Evolutionary conservation across 371 early-diverging fungal species (phyloP).

Genomic region (Mortierella polycephala): DNA sequence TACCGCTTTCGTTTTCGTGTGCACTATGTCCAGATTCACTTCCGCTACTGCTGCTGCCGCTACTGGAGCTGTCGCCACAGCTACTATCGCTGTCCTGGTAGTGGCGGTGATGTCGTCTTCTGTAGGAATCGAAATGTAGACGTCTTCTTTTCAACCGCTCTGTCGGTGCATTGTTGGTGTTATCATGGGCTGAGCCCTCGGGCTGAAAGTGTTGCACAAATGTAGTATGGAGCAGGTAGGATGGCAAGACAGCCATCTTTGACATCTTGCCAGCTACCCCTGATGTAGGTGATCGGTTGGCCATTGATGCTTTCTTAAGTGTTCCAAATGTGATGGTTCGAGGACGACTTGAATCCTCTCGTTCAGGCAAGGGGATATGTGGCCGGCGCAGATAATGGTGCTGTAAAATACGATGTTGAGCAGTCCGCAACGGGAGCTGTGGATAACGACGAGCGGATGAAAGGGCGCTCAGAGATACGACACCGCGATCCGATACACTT

Average conservation of each 20-base stretch:
- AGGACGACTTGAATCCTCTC: conserved; percentile 38
- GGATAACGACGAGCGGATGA: conserved; percentile 12
- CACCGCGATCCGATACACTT: conserved; percentile 2
- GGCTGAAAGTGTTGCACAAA: conserved; percentile 48
- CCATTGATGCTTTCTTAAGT: conserved; percentile 50
- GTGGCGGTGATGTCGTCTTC: conserved; percentile 12
- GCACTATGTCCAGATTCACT: conserved; percentile 34
- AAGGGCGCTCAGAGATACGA: conserved; percentile 8
- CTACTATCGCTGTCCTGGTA: conserved; percentile 35
- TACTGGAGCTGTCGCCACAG: conserved; percentile 24
- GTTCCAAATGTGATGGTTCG: conserved; percentile 49
- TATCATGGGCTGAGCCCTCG: conserved; percentile 14
- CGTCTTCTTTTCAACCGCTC: conserved; percentile 37
- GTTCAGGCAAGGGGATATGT: conserved; percentile 33
- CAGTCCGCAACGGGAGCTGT: conserved; percentile 8
- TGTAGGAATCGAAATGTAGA: background rate
- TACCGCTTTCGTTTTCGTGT: conserved; percentile 16
- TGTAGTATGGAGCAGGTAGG: conserved; percentile 42
- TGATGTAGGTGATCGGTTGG: conserved; percentile 6
- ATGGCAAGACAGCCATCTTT: conserved; percentile 27
- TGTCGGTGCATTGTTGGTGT: background rate
- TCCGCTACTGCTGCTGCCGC: conserved; percentile 32
- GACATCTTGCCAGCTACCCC: conserved; percentile 16
- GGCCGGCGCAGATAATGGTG: conserved; percentile 6
- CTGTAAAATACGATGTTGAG: conserved; percentile 1